Percentiles rank a stretch among this genome's conserved stretches.
Conservation (phyloP, 306 rosid genomes). For the Vigna mungo region DNA sequence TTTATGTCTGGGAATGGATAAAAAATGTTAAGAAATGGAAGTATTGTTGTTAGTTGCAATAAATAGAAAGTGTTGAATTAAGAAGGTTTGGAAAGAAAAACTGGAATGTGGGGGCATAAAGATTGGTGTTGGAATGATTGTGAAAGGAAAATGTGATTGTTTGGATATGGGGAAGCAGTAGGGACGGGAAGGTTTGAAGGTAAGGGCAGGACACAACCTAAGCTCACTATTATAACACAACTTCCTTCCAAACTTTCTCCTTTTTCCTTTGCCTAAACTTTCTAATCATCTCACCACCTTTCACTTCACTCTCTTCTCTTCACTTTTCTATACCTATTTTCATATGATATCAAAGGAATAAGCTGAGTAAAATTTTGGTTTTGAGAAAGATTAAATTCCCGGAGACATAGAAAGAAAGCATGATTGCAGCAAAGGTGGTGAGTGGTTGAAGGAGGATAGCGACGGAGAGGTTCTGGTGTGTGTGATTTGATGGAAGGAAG, state of each 20-base stretch:
- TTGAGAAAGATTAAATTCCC: too few species aligned
- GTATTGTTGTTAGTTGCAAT: too few species aligned
- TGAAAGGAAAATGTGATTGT: constrained; percentile 45
- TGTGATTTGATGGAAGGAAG: constrained; percentile 20
- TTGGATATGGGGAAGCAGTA: constrained; percentile 54
- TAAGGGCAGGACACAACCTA: constrained; percentile 34
- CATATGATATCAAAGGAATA: too few species aligned
- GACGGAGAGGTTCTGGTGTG: neutral
- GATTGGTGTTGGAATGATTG: constrained; percentile 38
- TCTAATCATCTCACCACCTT: constrained; percentile 37
- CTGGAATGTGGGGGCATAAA: constrained; percentile 47
- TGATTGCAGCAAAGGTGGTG: neutral
- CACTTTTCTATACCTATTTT: too few species aligned
- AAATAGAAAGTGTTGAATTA: neutral
- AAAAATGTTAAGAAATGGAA: too few species aligned
- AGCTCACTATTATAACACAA: constrained; percentile 53
- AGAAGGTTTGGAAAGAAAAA: neutral
- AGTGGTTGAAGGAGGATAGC: neutral
- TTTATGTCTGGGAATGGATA: too few species aligned
- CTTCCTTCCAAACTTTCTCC: constrained; percentile 52
- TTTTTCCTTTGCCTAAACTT: constrained; percentile 48
- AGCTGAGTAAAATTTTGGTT: too few species aligned
- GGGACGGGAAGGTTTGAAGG: constrained; percentile 44
- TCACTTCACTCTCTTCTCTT: too few species aligned
- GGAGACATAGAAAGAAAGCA: neutral